Evolutionary conservation across 1,284 basidiomycete genomes (phyloP), one percentile per base, ranked within the genome.

Genomic region (Filobasidium uniguttulatum): DNA sequence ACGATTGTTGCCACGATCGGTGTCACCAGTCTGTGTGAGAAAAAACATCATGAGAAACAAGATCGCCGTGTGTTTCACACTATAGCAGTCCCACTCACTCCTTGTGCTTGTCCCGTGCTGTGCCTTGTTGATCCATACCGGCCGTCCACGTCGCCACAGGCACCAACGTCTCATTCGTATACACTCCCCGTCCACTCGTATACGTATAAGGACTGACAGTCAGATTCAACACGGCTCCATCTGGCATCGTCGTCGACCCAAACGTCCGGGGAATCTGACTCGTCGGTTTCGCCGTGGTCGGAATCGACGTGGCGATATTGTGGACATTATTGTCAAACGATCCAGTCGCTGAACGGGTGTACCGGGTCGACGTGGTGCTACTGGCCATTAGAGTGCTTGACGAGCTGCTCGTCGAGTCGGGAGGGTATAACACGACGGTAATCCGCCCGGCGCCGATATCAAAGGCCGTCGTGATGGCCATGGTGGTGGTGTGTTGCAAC

Each of bases 121-220:
- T n/a, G n/a, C n/a, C n/a, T n/a, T n/a, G n/a, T n/a, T n/a, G n/a
- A n/a, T n/a, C n/a, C n/a, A n/a, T n/a, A n/a, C n/a, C n/a, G n/a
- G n/a, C n/a, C 12, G 25, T 36, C 22, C 29, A 45, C 2, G 43
- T 38, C 19, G 5, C 36, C 2, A 20, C 23, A 3, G 31, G 38
- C 1, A 45, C 31, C 5, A 43, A 23, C 9, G 12, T 35, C 20
- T 47, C 45, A 19, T 25, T 48, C 25, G 50, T 48, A 29, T 52
- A 52, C 12, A 52, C 38, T 20, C 50, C 50, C 19, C 46, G 38
- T 6, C 15, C 26, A 9, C 45, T 47, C 19, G 50, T 52, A 23
- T 33, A 52, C 22, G 45, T 52, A 38, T 37, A 33, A 2, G 46
- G 30, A 3, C 38, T 20, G 4, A 44, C 12, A 9, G 43, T 37